Evolutionary conservation across 73 alveolate species (phyloP).

Genomic region (Breviolum minutum): DNA sequence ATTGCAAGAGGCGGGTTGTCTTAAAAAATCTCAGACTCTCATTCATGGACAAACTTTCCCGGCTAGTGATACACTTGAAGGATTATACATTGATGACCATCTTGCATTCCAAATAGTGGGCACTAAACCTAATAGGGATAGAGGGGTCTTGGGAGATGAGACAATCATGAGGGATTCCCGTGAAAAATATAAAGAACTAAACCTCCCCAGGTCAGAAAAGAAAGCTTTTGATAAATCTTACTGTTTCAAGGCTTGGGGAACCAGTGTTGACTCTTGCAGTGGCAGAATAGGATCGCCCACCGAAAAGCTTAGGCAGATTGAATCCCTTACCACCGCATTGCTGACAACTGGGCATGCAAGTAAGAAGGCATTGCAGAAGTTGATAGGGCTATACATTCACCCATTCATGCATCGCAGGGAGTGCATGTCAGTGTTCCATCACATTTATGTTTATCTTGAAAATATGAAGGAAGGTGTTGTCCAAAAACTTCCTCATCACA

Average conservation of each 20-base stretch:
- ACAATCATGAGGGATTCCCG: not conserved
- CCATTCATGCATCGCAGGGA: constrained; percentile 25
- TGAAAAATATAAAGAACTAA: not conserved
- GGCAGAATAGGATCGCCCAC: not conserved
- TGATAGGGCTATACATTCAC: constrained; percentile 1
- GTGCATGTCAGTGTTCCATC: constrained; percentile 5
- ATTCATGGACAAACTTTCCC: not conserved
- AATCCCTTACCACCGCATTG: not conserved
- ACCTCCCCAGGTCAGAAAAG: not conserved
- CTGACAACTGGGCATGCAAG: not conserved
- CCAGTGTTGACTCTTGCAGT: not conserved
- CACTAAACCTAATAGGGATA: not conserved
- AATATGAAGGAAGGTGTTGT: not conserved
- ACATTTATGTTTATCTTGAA: not conserved
- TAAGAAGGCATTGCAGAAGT: not conserved
- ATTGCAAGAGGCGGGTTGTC: not conserved
- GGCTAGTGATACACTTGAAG: not conserved
- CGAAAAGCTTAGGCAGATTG: not conserved
- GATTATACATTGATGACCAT: constrained; percentile 26
- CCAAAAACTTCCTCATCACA: not conserved
- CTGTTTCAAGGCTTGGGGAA: constrained; percentile 40
- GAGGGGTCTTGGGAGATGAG: not conserved
- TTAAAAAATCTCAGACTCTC: not conserved
- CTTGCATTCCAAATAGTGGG: not conserved
- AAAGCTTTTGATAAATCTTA: not conserved